Evolutionary conservation across 2,329 filamentous ascomycete species (phyloP).

Genomic region (Penicillium expansum): DNA sequence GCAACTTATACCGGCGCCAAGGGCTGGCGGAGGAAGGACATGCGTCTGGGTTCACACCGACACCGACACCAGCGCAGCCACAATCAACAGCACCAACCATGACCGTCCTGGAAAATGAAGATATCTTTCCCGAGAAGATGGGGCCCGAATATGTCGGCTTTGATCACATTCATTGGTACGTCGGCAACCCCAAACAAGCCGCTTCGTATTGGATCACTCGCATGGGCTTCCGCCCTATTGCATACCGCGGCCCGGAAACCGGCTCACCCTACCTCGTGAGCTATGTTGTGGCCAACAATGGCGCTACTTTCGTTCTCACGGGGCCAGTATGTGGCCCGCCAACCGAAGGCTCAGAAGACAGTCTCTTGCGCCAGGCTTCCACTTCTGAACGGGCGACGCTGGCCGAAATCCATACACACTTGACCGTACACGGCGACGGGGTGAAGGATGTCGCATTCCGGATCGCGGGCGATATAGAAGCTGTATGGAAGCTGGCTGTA

Average conservation of each 20-base stretch:
- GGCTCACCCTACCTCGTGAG: conserved; percentile 75
- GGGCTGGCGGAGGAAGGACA: neutral
- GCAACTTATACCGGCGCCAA: neutral
- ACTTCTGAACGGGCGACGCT: conserved; percentile 62
- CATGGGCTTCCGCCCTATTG: conserved; percentile 75
- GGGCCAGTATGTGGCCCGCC: conserved; percentile 65
- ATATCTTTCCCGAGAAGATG: conserved; percentile 22
- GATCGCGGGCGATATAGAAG: conserved; percentile 70
- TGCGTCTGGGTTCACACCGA: neutral
- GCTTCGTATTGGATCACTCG: conserved; percentile 79
- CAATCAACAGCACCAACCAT: neutral
- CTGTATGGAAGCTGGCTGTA: conserved; percentile 70
- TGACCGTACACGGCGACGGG: conserved; percentile 80
- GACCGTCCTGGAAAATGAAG: conserved; percentile 4
- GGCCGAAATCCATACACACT: conserved; percentile 71
- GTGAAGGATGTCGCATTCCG: conserved; percentile 92
- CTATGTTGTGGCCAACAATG: conserved; percentile 74
- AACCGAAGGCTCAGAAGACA: conserved; percentile 54
- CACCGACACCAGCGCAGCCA: neutral
- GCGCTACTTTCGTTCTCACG: conserved; percentile 78
- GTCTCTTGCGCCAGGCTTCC: conserved; percentile 43
- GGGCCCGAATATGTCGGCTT: conserved; percentile 56
- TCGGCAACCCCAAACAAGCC: conserved; percentile 90
- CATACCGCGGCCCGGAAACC: conserved; percentile 82
- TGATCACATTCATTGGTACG: conserved; percentile 88